These are phyloP conservation scores for Ceratocystis variospora DNA, from an alignment of 2,329 filamentous ascomycete genomes.

Conservation along the genomic window DNA sequence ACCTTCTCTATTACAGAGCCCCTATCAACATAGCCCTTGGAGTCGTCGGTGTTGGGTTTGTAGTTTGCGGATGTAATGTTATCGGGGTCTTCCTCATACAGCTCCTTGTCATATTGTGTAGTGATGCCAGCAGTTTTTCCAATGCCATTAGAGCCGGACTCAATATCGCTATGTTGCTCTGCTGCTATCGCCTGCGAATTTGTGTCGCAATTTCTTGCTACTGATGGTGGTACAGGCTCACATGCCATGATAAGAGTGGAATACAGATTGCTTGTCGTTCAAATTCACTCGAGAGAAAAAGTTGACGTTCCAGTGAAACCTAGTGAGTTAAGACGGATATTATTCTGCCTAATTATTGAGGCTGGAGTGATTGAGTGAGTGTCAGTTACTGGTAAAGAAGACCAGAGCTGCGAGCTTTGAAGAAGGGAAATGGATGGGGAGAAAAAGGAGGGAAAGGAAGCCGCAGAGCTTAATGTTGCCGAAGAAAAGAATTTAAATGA, in stretches of 20 bases:
- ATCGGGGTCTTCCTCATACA: neutral
- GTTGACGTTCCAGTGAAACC: too few relatives aligned
- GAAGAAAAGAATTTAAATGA: neutral
- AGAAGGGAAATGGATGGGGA: neutral
- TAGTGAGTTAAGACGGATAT: neutral
- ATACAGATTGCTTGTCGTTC: neutral
- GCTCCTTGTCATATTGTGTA: neutral
- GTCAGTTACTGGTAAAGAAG: neutral
- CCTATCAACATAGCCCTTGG: neutral
- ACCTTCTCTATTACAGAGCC: slow-evolving; percentile 11
- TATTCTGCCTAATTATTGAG: neutral
- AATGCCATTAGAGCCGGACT: slow-evolving; percentile 2
- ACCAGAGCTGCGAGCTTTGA: neutral
- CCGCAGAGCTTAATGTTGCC: too few relatives aligned
- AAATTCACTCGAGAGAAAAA: neutral
- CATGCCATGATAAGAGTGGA: neutral
- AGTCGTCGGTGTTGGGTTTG: neutral
- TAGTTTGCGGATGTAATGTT: neutral
- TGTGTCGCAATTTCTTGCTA: neutral
- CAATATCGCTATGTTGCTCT: neutral
- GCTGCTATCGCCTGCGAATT: neutral
- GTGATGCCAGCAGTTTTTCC: neutral
- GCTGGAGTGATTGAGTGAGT: neutral
- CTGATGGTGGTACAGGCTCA: neutral
- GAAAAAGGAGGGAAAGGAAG: neutral